Conservation (phyloP, 169 alveolate genomes). For the Plasmodium knowlesi region DNA sequence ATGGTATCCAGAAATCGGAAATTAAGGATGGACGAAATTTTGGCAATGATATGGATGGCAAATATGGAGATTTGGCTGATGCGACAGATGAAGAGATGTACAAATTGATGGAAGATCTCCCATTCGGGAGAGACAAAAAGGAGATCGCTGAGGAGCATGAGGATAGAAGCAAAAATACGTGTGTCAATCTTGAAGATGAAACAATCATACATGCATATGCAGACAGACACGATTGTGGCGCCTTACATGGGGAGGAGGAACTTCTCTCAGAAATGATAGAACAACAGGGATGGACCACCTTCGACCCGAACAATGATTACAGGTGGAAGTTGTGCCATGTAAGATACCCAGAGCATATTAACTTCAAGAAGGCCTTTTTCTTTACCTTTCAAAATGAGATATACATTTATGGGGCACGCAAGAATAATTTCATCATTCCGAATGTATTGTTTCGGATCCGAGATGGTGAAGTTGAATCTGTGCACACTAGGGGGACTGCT, state of each 20-base stretch:
- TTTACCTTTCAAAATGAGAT: slow-evolving; percentile 28
- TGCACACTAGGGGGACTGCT: slow-evolving; percentile 8
- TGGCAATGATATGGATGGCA: not conserved
- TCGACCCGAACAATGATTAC: slow-evolving; percentile 4
- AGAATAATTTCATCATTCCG: slow-evolving; percentile 26
- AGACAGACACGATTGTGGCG: not conserved
- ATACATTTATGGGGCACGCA: slow-evolving; percentile 39
- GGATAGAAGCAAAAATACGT: not conserved
- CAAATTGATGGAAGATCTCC: not conserved
- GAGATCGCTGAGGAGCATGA: not conserved
- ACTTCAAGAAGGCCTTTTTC: slow-evolving; percentile 36
- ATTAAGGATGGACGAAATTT: not conserved
- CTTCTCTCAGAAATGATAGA: not conserved
- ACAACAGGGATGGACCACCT: not conserved
- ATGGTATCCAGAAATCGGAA: not conserved
- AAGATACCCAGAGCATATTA: slow-evolving; percentile 9
- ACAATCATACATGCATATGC: not conserved
- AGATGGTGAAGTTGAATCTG: slow-evolving; percentile 9
- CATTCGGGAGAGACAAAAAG: not conserved
- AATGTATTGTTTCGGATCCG: slow-evolving; percentile 1
- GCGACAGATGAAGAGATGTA: not conserved
- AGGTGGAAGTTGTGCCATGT: slow-evolving; percentile 9
- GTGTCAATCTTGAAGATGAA: not conserved
- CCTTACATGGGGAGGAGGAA: not conserved
- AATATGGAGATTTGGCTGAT: not conserved